Evolutionary conservation across 495 filamentous ascomycete genomes (phyloP).

Genomic region (Penicillium malachiteum): DNA sequence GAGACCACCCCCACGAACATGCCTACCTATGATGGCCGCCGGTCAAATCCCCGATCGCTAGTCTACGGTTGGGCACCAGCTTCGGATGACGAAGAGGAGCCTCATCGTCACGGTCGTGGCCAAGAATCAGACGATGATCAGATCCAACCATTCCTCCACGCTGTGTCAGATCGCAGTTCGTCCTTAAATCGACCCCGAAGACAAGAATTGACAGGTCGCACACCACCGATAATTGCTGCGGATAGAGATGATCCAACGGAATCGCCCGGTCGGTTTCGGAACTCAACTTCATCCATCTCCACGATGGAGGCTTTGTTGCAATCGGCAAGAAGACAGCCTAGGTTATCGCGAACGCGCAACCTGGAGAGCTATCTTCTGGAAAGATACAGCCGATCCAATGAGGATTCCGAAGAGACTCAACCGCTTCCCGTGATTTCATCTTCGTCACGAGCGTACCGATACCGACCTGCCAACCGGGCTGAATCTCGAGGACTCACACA

Average conservation of each 20-base stretch:
- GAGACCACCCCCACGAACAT: constrained; percentile 18
- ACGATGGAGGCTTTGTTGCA: constrained; percentile 49
- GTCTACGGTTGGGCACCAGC: constrained; percentile 62
- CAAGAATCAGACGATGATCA: constrained; percentile 35
- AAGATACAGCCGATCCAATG: constrained; percentile 31
- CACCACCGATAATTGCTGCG: constrained; percentile 8
- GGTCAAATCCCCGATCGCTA: constrained; percentile 45
- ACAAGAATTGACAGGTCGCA: constrained; percentile 19
- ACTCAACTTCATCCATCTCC: constrained; percentile 20
- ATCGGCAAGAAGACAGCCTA: constrained; percentile 48
- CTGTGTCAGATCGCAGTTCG: constrained; percentile 29
- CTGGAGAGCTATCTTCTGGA: constrained; percentile 50
- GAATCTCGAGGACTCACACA: constrained; percentile 36
- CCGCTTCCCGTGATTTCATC: constrained; percentile 16
- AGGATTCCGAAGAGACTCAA: constrained; percentile 36
- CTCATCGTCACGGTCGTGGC: constrained; percentile 11
- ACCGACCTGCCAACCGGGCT: constrained; percentile 32
- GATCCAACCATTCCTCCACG: constrained; percentile 29
- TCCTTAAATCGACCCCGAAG: constrained; percentile 27
- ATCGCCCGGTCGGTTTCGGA: constrained; percentile 4
- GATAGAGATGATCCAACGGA: neutral
- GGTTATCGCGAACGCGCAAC: constrained; percentile 43
- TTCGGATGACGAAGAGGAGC: constrained; percentile 52
- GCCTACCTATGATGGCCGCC: constrained; percentile 49
- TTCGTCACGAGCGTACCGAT: constrained; percentile 36